Evolutionary conservation across 192 early-diverging fungal species (phyloP), one percentile per base, ranked within the genome.

Genomic region (Coemansia sp.): DNA sequence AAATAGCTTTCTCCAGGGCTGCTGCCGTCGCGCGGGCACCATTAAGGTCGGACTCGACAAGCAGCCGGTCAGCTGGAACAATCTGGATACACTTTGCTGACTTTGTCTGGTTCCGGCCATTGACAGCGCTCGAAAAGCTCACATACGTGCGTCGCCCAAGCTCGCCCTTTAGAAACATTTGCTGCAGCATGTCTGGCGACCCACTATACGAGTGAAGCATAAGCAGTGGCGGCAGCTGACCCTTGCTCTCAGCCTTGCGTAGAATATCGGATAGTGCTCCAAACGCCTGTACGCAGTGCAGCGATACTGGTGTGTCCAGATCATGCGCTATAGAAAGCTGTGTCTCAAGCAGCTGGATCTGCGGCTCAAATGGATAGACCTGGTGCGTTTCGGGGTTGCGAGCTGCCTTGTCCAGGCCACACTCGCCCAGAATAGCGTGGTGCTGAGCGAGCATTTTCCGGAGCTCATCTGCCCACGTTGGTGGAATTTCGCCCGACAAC

Each of bases 151-250:
- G 71, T 53, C 63, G 69, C 49, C 55, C 69, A 38, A 66, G 54
- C 55, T 71, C 54, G 38, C 74, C 80, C 15, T 26, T 61, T 15
- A 75, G 44, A 26, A 81, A 65, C 2, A 75, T 47, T 57, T 81
- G 78, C 57, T 46, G 40, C 15, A 91, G 63, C 69, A 88, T 87
- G 49, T 95, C 91, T 21, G 83, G 60, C 21, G 89, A 90, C 20
- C 92, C 93, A 6, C 88, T 87, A 65, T 85, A 97, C 15, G 93
- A 94, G 64, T 97, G 95, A 55, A 94, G 75, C 71, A 91, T 92
- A 47, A 97, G 83, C 22, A 86, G 78, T 1, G 90, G 87, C 10
- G 89, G 87, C 19, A 88, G 69, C 22, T 36, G 53, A 25, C 38
- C 64, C 17, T 38, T 56, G 15, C 31, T 62, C 49, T 60, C 75